phyloP scores from a whole-genome alignment of 352 stramenopile genomes.

The Globisporangium solare region DNA sequence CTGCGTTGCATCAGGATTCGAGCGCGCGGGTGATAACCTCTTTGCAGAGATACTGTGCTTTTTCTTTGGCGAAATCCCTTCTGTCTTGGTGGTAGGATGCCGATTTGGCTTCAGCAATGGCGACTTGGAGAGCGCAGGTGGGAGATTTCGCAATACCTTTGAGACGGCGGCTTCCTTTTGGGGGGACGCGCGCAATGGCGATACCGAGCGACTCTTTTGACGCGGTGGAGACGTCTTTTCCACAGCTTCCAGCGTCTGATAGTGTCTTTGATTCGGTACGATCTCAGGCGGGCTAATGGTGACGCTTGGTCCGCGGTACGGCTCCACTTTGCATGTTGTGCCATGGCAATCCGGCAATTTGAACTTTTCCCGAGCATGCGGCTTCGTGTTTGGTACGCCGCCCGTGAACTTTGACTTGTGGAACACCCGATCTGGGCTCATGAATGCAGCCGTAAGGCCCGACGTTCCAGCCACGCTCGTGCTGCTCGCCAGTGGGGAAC shows the following conservation, averaged over 20 bases:
- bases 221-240: neutral
- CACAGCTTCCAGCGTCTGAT: neutral
- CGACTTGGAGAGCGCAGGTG: neutral
- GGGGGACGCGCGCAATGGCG: neutral
- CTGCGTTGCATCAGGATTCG: neutral
- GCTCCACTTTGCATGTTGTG: conserved; percentile 24
- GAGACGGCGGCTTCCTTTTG: conserved; percentile 1
- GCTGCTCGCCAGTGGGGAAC: conserved; percentile 1
- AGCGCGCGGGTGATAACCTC: neutral
- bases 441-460: conserved; percentile 20
- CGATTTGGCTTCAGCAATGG: conserved; percentile 5
- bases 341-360: conserved; percentile 36
- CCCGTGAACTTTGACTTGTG: conserved; percentile 29
- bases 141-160: neutral
- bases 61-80: conserved; percentile 6
- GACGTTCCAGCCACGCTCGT: conserved; percentile 9
- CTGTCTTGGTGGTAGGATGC: neutral
- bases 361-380: conserved; percentile 35
- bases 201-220: conserved; percentile 9
- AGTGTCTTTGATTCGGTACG: neutral
- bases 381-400: conserved; percentile 29
- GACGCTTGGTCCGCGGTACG: conserved; percentile 4
- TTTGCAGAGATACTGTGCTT: neutral
- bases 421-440: conserved; percentile 34
- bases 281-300: neutral